A percentile compares a stretch with the other conserved stretches of the same genome.
Evolutionary conservation across 208 protist genomes (phyloP).

Genomic region (Zelonia costaricensis): DNA sequence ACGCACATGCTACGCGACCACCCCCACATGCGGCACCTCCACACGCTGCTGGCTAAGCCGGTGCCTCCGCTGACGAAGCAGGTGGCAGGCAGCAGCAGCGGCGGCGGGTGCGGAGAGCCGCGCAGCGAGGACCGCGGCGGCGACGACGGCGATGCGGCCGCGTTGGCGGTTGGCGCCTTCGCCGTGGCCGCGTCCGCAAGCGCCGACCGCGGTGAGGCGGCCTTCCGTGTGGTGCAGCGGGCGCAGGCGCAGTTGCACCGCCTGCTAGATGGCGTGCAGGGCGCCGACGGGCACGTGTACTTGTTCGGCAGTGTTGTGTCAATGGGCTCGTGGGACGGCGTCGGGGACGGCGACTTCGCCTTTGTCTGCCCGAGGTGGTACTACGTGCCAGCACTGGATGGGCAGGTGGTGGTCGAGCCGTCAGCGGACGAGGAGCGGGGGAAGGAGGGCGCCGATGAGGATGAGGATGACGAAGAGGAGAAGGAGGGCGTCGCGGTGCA

Average conservation of each 20-base stretch:
- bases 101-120: too few relatives aligned
- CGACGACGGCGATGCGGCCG: neutral
- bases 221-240: slow-evolving; percentile 55
- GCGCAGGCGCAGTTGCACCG: slow-evolving; percentile 45
- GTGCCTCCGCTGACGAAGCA: neutral
- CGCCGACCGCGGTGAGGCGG: slow-evolving; percentile 39
- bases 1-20: slow-evolving; percentile 26
- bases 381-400: neutral
- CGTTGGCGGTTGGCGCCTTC: slow-evolving; percentile 31
- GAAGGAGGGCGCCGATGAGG: slow-evolving; percentile 4
- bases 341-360: slow-evolving; percentile 75
- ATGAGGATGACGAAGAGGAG: neutral
- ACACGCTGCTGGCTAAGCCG: slow-evolving; percentile 3
- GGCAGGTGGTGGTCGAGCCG: neutral
- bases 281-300: slow-evolving; percentile 31
- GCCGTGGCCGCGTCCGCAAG: slow-evolving; percentile 29
- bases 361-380: slow-evolving; percentile 26
- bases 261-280: slow-evolving; percentile 12
- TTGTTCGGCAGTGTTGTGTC: slow-evolving; percentile 80
- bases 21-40: slow-evolving; percentile 21
- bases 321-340: slow-evolving; percentile 78
- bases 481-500: neutral
- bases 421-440: neutral
- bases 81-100: neutral
- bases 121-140: too few relatives aligned